Percentiles rank a stretch among this genome's conserved stretches.
Evolutionary conservation across 305 asterid species (phyloP).

Genomic region (Withania somnifera): DNA sequence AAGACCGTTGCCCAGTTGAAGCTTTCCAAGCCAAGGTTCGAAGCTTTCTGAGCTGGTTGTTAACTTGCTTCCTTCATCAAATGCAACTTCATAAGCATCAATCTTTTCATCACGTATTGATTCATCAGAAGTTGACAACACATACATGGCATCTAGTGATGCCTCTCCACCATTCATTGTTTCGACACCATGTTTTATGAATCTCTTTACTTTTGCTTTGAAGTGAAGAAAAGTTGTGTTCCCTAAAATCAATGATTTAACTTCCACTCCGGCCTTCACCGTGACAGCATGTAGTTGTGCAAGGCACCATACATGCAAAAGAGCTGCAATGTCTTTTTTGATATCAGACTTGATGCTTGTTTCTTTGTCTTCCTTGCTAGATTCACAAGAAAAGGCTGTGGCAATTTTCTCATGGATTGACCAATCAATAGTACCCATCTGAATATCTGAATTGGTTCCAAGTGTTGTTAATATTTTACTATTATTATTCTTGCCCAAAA

Average conservation of each 20-base stretch:
- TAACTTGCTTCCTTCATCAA: constrained; percentile 33
- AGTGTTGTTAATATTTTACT: constrained; percentile 23
- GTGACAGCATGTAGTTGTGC: constrained; percentile 52
- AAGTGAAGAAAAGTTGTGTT: constrained; percentile 66
- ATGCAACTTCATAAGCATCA: constrained; percentile 50
- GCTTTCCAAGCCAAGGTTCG: constrained; percentile 47
- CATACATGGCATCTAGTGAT: constrained; percentile 48
- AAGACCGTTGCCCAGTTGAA: constrained; percentile 56
- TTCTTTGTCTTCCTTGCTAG: constrained; percentile 29
- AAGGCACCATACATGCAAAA: constrained; percentile 58
- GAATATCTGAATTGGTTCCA: constrained; percentile 31
- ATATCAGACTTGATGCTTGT: constrained; percentile 20
- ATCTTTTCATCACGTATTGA: constrained; percentile 24
- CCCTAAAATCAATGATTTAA: constrained; percentile 58
- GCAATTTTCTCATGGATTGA: constrained; percentile 57
- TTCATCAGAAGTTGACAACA: constrained; percentile 56
- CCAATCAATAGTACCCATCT: constrained; percentile 56
- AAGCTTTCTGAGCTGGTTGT: constrained; percentile 25
- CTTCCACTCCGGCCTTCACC: constrained; percentile 37
- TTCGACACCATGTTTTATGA: constrained; percentile 33
- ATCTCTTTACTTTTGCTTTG: constrained; percentile 28
- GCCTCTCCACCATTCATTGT: constrained; percentile 43
- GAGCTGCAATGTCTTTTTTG: constrained; percentile 39
- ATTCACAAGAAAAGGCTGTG: constrained; percentile 38
- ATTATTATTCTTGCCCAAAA: constrained; percentile 22